Base-by-base conservation (phyloP, 331 rosid species). In the Phaseolus coccineus region DNA sequence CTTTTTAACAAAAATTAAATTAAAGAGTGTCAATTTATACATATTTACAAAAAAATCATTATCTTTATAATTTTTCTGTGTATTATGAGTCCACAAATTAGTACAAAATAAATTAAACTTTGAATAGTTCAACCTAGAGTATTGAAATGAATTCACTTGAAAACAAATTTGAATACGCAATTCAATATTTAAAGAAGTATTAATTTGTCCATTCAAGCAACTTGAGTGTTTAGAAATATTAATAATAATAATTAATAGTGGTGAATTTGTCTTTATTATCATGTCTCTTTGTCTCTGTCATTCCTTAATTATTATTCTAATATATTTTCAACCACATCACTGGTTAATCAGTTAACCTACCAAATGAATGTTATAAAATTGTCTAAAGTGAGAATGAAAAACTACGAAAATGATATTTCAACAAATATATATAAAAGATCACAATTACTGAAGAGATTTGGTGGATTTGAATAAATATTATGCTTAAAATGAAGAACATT, bases 131-230 rank as follows among this genome's bases (percentile, higher is more conserved):
- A 52, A 24, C 14, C 11, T 53, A 55, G 14, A 25, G 16, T 33
- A 14, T 66, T 28, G 12, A 24, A 16, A 27, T 24, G 2, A 61
- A 47, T 1, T 52, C 25, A 16, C 15, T 67, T 46, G n/a, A 24
- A 27, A 69, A 8, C 58, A 46, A 14, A 69, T 35, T 69, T 28
- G 37, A 69, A 46, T 31, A 69, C 22, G 58, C 11, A 72, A n/a
- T 22, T 35, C 25, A 53, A 53, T 33, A 35, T 52, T 52, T 5
- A 72, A 72, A 52, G 35, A 72, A 52, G 6, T 19, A 53, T 72
- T 10, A 4, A 52, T 22, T 53, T 53, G 11, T 7, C 65, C 77
- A 53, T 35, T 19, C 22, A 30, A 72, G 65, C 51, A 19, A 35
- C 28, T 31, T 22, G 58, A 51, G 33, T 11, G 12, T 72, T 52